A percentile compares a stretch with the other conserved stretches of the same genome.
These are phyloP conservation scores for Ogataea nitratoaversa DNA, from an alignment of 805 yeast species.

Conservation along the genomic window DNA sequence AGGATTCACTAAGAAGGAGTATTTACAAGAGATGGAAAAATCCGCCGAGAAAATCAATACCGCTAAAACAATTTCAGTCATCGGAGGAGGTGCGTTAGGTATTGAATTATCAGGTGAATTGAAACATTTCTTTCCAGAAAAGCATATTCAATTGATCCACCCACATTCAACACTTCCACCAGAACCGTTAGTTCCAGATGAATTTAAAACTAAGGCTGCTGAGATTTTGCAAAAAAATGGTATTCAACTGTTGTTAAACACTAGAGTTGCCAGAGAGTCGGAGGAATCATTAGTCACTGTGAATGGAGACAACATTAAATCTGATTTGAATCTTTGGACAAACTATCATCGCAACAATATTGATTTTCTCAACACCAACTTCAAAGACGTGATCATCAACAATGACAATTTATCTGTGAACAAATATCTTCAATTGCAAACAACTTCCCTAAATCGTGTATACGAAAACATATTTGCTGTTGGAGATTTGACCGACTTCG, in stretches of 20 bases:
- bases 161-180: conserved; percentile 41
- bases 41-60: conserved; percentile 31
- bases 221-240: conserved; percentile 2
- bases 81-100: conserved; percentile 54
- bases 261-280: conserved; percentile 9
- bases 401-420: conserved; percentile 13
- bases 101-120: conserved; percentile 49
- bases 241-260: conserved; percentile 9
- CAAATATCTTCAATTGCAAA: conserved; percentile 5
- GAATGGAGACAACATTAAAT: conserved; percentile 4
- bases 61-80: conserved; percentile 39
- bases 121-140: conserved; percentile 34
- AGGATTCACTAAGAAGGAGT: conserved; percentile 35
- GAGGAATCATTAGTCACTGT: conserved; percentile 3
- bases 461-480: conserved; percentile 12
- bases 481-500: conserved; percentile 14
- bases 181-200: conserved; percentile 15
- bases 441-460: conserved; percentile 1
- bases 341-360: conserved; percentile 11
- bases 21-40: conserved; percentile 38
- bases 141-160: conserved; percentile 36
- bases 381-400: conserved; percentile 4
- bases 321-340: conserved; percentile 14
- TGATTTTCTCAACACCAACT: conserved; percentile 6
- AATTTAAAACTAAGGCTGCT: conserved; percentile 6